Conservation (phyloP, 2,329 filamentous ascomycete species). For the Calonectria crousiana region DNA sequence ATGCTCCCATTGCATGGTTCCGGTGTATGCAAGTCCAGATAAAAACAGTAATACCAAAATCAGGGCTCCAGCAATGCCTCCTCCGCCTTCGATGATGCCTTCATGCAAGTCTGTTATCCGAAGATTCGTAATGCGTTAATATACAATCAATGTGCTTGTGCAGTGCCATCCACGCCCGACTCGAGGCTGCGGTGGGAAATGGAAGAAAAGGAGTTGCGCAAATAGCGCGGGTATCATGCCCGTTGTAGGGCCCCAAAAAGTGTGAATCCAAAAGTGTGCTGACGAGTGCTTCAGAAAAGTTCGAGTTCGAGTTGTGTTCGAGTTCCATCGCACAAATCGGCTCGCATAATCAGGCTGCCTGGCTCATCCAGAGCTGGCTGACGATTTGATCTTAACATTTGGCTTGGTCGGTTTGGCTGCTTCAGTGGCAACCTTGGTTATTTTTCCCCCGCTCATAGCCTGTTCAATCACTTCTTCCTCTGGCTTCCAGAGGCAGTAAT, state of each 20-base stretch:
- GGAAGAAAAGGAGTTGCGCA: conserved; percentile 37
- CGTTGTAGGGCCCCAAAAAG: conserved; percentile 38
- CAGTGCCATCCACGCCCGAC: conserved; percentile 23
- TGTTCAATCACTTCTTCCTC: conserved; percentile 63
- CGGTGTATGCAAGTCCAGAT: conserved; percentile 24
- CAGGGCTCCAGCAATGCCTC: conserved; percentile 38
- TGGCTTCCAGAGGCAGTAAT: conserved; percentile 71
- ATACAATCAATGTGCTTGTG: conserved; percentile 38
- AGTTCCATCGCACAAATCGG: neutral
- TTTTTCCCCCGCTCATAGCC: neutral
- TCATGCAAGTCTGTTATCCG: conserved; percentile 34
- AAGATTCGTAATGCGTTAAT: conserved; percentile 44
- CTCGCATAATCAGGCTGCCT: neutral
- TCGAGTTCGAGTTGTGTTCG: conserved; percentile 7
- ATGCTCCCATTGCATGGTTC: conserved; percentile 18
- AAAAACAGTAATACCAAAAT: conserved; percentile 31
- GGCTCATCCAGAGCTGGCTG: neutral
- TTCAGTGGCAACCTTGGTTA: neutral
- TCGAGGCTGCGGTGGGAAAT: conserved; percentile 11
- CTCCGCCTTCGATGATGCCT: conserved; percentile 34
- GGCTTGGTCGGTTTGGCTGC: neutral
- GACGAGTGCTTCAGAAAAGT: conserved; percentile 29
- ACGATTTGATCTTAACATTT: neutral
- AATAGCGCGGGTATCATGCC: conserved; percentile 48
- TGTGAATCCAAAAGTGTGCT: conserved; percentile 35